phyloP scores from a whole-genome alignment of 768 basidiomycete genomes.

The Crucibulum laeve region DNA sequence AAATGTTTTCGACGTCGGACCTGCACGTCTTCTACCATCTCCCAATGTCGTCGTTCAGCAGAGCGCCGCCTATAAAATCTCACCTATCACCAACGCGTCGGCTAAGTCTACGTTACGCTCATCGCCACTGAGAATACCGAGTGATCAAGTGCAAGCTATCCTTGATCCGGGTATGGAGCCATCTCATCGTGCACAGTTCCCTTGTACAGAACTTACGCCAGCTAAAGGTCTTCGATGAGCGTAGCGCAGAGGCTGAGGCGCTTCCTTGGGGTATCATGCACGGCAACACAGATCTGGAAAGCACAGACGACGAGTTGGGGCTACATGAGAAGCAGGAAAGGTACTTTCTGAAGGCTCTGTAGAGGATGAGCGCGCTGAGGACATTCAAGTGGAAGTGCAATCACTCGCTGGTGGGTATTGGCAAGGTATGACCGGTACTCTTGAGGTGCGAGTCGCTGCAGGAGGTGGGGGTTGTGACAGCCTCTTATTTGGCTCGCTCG shows the following conservation, averaged over 20 bases:
- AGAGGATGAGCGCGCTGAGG: slow-evolving; percentile 44
- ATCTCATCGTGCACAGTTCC: slow-evolving; percentile 49
- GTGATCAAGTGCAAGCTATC: slow-evolving; percentile 55
- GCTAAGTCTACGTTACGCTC: not conserved
- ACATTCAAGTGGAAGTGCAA: slow-evolving; percentile 60
- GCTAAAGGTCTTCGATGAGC: slow-evolving; percentile 59
- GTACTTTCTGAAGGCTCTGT: slow-evolving; percentile 44
- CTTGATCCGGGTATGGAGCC: slow-evolving; percentile 59
- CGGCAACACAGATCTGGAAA: slow-evolving; percentile 57
- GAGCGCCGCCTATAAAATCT: no score
- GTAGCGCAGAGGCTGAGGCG: slow-evolving; percentile 7
- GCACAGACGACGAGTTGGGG: slow-evolving; percentile 53
- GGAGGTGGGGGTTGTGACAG: slow-evolving; percentile 50
- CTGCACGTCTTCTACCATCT: no score
- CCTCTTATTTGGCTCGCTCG: slow-evolving; percentile 33
- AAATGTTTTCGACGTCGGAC: no score
- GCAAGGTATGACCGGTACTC: slow-evolving; percentile 50
- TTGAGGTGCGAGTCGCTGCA: slow-evolving; percentile 38
- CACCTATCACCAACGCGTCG: not conserved
- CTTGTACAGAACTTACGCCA: slow-evolving; percentile 58
- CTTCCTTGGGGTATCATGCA: slow-evolving; percentile 37
- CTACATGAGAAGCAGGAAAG: slow-evolving; percentile 59
- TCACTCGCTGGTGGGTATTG: slow-evolving; percentile 57
- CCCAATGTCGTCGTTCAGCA: no score
- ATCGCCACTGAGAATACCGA: slow-evolving; percentile 58